Evolutionary conservation across 371 early-diverging fungal genomes (phyloP).

Genomic region (Rhizopus sp.): DNA sequence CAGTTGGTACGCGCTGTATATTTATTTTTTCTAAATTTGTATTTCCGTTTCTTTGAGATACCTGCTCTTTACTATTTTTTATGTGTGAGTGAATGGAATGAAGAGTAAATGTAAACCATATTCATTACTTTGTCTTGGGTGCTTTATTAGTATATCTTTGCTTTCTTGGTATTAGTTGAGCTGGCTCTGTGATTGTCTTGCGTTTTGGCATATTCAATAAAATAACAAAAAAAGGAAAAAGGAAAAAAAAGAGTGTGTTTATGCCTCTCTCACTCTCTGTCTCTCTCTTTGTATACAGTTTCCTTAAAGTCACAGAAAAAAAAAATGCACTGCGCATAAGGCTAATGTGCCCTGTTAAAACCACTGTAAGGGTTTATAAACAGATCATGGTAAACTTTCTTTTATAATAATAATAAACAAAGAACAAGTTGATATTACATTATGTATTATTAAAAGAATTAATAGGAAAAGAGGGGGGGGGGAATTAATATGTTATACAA

Average conservation of each 20-base stretch:
- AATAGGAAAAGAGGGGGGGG: not conserved
- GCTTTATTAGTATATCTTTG: constrained; percentile 8
- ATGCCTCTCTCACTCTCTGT: no score
- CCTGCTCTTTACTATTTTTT: constrained; percentile 7
- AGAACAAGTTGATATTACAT: not conserved
- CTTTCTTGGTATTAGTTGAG: constrained; percentile 4
- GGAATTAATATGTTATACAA: constrained; percentile 3
- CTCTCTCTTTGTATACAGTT: not conserved
- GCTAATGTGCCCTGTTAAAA: no score
- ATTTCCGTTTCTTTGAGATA: not conserved
- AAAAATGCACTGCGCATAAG: no score
- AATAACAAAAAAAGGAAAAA: constrained; percentile 2
- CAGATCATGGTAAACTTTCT: not conserved
- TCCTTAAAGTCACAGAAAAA: not conserved
- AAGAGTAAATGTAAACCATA: not conserved
- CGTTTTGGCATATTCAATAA: constrained; percentile 34
- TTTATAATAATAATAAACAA: not conserved
- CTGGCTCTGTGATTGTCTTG: not conserved
- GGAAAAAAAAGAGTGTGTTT: not conserved
- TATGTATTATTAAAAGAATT: not conserved
- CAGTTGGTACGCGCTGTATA: no score
- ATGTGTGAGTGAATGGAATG: not conserved
- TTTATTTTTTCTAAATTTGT: not conserved
- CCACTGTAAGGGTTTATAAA: not conserved
- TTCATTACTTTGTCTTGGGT: constrained; percentile 3